Conservation (phyloP, 176 grass and related monocot species). For the Carex cristatella region DNA sequence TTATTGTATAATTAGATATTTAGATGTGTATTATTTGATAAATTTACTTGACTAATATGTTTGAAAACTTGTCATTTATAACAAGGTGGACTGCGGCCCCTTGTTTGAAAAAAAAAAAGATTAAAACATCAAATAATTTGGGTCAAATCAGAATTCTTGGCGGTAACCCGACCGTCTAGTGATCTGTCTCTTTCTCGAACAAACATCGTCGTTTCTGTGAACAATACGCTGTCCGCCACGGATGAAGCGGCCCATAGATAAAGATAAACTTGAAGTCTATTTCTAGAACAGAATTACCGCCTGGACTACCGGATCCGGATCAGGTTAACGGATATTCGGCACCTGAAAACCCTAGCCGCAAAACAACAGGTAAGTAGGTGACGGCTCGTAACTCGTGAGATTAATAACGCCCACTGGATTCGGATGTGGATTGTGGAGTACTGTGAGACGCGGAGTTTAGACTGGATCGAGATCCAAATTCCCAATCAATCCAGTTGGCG, state of each 20-base stretch:
- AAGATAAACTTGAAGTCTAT: background rate
- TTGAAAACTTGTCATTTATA: too few species aligned
- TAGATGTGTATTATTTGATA: too few species aligned
- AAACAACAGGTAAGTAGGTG: background rate
- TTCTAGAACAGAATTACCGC: background rate
- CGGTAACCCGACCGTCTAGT: too few species aligned
- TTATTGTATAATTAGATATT: too few species aligned
- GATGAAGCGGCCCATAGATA: background rate
- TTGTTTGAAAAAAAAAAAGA: too few species aligned
- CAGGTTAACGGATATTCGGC: background rate
- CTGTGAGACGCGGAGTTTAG: background rate
- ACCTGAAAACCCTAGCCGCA: constrained; percentile 10
- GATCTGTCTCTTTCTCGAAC: too few species aligned
- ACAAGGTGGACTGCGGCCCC: too few species aligned
- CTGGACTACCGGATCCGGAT: background rate
- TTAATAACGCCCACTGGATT: background rate
- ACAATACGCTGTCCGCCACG: background rate
- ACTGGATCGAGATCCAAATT: background rate
- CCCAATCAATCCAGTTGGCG: background rate
- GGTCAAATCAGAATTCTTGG: too few species aligned
- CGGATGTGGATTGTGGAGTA: background rate
- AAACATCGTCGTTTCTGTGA: background rate
- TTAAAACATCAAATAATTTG: too few species aligned
- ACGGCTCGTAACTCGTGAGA: background rate
- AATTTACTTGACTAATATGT: too few species aligned